A percentile compares a stretch with the other conserved stretches of the same genome.
Conservation (phyloP, 2,329 filamentous ascomycete species). For the Sporothrix pallida region DNA sequence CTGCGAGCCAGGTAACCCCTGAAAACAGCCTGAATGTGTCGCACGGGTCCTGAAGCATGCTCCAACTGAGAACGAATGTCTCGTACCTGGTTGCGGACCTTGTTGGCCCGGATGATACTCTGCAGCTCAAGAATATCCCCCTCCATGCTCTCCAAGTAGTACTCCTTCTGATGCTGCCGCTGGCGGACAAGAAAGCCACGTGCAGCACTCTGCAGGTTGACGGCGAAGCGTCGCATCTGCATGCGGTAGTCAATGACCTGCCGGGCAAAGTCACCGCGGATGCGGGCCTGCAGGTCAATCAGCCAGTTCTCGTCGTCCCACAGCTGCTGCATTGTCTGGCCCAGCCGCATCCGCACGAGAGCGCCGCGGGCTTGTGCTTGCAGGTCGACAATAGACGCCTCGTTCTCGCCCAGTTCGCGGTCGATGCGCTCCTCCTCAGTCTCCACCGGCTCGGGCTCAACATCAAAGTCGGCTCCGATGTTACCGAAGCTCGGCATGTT, state of each 20-base stretch:
- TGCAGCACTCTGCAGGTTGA: constrained; percentile 77
- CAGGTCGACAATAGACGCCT: constrained; percentile 73
- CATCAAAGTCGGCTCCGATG: constrained; percentile 94
- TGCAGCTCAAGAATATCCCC: constrained; percentile 78
- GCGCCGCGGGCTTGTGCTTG: constrained; percentile 88
- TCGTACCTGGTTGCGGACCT: constrained; percentile 64
- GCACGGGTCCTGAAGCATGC: constrained; percentile 66
- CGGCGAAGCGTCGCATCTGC: constrained; percentile 80
- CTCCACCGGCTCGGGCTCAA: constrained; percentile 83
- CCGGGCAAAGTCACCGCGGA: constrained; percentile 85
- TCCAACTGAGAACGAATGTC: constrained; percentile 64
- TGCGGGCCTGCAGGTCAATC: constrained; percentile 81
- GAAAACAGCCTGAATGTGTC: constrained; percentile 68
- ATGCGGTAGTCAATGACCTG: constrained; percentile 83
- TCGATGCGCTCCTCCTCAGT: constrained; percentile 89
- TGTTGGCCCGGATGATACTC: constrained; percentile 75
- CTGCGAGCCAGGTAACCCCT: constrained; percentile 71
- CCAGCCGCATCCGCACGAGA: constrained; percentile 75
- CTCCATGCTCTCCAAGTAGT: constrained; percentile 73
- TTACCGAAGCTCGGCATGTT: constrained; percentile 98
- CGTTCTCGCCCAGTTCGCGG: constrained; percentile 79
- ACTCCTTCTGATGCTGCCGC: constrained; percentile 65
- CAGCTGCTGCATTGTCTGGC: constrained; percentile 81
- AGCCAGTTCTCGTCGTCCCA: constrained; percentile 85
- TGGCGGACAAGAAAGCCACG: constrained; percentile 77